phyloP scores from a whole-genome alignment of 2,329 filamentous ascomycete species.

The Hymenoscyphus occultus region DNA sequence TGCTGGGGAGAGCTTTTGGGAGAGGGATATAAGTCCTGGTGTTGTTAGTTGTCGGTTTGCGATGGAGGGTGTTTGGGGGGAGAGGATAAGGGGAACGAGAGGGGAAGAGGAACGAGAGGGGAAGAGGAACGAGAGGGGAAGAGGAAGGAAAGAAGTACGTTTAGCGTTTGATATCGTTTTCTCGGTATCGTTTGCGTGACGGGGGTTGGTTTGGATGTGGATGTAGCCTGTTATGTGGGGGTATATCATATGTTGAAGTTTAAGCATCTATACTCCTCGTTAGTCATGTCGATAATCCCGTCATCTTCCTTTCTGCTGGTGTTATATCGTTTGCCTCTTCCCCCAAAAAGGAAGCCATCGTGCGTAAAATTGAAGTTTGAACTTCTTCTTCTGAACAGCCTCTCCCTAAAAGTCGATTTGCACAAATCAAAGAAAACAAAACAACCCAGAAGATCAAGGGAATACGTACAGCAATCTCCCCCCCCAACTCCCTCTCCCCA shows the following conservation, averaged over 20 bases:
- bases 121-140: too few relatives aligned
- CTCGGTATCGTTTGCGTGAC: conserved; percentile 48
- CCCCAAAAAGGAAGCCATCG: too few relatives aligned
- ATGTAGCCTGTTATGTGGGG: conserved; percentile 49
- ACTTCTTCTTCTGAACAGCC: too few relatives aligned
- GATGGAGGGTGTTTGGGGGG: too few relatives aligned
- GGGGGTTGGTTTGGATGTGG: conserved; percentile 60
- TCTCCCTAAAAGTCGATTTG: too few relatives aligned
- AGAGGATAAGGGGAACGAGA: too few relatives aligned
- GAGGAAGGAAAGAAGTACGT: conserved; percentile 38
- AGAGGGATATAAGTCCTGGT: conserved; percentile 48
- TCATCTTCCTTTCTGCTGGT: not conserved
- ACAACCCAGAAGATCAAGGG: too few relatives aligned
- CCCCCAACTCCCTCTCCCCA: conserved; percentile 47
- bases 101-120: too few relatives aligned
- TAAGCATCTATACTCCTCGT: conserved; percentile 47
- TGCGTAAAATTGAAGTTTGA: too few relatives aligned
- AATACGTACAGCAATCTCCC: conserved; percentile 46
- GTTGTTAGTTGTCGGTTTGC: conserved; percentile 3
- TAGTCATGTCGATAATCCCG: not conserved
- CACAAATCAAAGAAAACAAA: too few relatives aligned
- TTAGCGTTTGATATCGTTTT: conserved; percentile 50
- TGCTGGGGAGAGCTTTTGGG: conserved; percentile 42
- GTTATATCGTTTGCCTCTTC: too few relatives aligned
- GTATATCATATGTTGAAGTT: conserved; percentile 50